Base-by-base conservation (phyloP, 164 flowering plant genomes). In the Cinnamomum micranthum region DNA sequence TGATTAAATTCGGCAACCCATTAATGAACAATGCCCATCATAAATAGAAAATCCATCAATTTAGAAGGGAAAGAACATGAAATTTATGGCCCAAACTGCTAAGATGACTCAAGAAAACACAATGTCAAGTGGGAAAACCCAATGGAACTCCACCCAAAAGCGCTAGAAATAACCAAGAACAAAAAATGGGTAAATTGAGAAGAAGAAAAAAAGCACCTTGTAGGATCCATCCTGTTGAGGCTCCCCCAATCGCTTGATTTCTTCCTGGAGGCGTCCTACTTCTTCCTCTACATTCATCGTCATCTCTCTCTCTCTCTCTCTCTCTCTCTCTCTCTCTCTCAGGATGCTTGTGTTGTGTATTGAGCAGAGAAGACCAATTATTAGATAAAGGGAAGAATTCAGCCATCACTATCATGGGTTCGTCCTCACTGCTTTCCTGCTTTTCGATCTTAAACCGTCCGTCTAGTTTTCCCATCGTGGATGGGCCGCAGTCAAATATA, bases 221-320 rank as follows among this genome's bases (percentile, higher is more conserved):
- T 85, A 90, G 55, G 98, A 90, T 59, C 97, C 98, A 84, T 95
- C 98, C 14, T 70, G 80, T 79, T 92, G 98, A 78, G 82, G 63
- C 76, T 74, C 82, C 74, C 97, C 98, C 41, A 95, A 89, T 72
- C 97, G 84, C 72, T 86, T 83, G 82, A 95, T 95, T 77, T 92
- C 98, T 70, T 86, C 97, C 71, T 85, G 84, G 73, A 91, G 90
- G 58, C 87, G 81, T 81, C 78, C 92, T 3, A 92, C 88, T 82
- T 95, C 98, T 82, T 92, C 97, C 47, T 90, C 98, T 19, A 95
- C 97, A 78, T 95, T 95, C 97, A 95, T 91, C 67, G 35, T 80
- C 71, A 17, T 65, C 58, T 71, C 71, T 76, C 66, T 71, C 78
- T 52, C 52, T 31, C 33, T 31, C 33, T 65, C 65, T 70, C 47